phyloP scores from a whole-genome alignment of 805 yeast species.

The Saccharomycopsis selenospora region DNA sequence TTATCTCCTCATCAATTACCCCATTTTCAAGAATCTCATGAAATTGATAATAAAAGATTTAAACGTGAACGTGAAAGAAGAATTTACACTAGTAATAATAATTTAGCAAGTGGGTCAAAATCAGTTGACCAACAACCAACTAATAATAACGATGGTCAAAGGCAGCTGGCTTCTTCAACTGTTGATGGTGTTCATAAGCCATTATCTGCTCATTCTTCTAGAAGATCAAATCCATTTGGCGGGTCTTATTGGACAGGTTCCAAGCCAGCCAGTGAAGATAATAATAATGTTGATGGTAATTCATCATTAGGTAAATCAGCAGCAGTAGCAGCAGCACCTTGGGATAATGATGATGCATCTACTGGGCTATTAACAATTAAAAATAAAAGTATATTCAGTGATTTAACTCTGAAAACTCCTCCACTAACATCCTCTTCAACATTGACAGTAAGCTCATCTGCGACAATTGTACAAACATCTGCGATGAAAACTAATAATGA shows the following conservation, averaged over 20 bases:
- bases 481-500: slow-evolving; percentile 61
- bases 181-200: no score
- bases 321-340: neutral
- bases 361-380: neutral
- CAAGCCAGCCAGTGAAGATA: no score
- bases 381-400: slow-evolving; percentile 1
- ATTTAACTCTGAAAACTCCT: neutral
- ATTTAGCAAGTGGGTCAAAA: no score
- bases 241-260: neutral
- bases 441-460: no score
- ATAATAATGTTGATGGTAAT: no score
- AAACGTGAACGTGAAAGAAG: slow-evolving; percentile 31
- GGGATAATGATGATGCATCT: neutral
- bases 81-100: neutral
- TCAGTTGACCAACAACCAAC: no score
- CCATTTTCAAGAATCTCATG: slow-evolving; percentile 76
- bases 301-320: no score
- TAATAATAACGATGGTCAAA: no score
- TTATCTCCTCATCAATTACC: slow-evolving; percentile 37
- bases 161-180: no score
- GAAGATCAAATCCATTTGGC: neutral
- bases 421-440: no score
- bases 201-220: neutral
- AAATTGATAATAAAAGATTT: slow-evolving; percentile 63
- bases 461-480: no score